These are phyloP conservation scores for Botrytis medusae DNA, from an alignment of 2,329 filamentous ascomycete species.

Conservation along the genomic window DNA sequence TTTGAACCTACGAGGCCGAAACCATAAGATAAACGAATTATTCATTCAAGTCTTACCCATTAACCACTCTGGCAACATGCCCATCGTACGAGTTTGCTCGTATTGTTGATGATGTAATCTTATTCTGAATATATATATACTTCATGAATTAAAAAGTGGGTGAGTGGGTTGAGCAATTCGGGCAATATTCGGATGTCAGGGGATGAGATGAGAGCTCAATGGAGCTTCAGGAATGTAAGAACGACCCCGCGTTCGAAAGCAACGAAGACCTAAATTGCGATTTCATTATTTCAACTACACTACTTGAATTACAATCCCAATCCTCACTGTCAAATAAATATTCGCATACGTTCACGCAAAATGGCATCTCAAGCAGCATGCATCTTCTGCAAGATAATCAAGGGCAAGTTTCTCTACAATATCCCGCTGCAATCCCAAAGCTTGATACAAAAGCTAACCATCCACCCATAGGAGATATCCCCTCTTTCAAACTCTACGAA, in stretches of 20 bases:
- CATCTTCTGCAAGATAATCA: conserved; percentile 98
- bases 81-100: not conserved
- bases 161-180: not conserved
- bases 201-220: not conserved
- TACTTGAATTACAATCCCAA: not conserved
- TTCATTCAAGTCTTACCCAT: conserved; percentile 25
- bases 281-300: not conserved
- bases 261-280: not conserved
- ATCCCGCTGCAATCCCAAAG: conserved; percentile 20
- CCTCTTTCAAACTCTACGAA: conserved; percentile 94
- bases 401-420: conserved; percentile 55
- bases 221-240: conserved; percentile 10
- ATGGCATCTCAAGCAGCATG: conserved; percentile 56
- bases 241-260: conserved; percentile 8
- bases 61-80: conserved; percentile 24
- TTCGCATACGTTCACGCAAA: not conserved
- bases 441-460: conserved; percentile 18
- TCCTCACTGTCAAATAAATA: not conserved
- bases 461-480: conserved; percentile 76
- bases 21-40: conserved; percentile 23
- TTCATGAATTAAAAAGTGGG: accelerated
- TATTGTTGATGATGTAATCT: not conserved
- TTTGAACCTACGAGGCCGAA: conserved; percentile 25
- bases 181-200: not conserved
- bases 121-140: accelerated